phyloP scores from a whole-genome alignment of 1,139 yeast species.

The Candida freyschussii region DNA sequence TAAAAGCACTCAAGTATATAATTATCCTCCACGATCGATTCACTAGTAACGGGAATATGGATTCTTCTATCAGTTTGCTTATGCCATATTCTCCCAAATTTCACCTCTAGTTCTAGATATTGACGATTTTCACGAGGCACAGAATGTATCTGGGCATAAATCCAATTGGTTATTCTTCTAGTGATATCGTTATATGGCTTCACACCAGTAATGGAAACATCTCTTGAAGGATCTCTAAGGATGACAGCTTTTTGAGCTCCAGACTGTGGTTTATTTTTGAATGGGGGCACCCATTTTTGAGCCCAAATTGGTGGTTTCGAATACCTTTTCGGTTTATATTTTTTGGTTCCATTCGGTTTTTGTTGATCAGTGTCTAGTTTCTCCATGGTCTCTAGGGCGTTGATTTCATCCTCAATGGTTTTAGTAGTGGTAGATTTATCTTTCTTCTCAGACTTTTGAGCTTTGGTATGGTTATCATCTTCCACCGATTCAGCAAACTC shows the following conservation, averaged over 20 bases:
- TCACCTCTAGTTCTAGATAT: slow-evolving; percentile 74
- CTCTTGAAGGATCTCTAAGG: not conserved
- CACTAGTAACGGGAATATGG: slow-evolving; percentile 69
- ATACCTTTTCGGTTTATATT: slow-evolving; percentile 57
- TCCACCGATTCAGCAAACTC: slow-evolving; percentile 13
- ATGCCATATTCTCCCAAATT: slow-evolving; percentile 73
- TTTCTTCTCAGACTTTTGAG: slow-evolving; percentile 1
- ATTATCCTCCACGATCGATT: slow-evolving; percentile 55
- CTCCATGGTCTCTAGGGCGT: slow-evolving; percentile 3
- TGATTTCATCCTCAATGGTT: slow-evolving; percentile 9
- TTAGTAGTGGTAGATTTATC: slow-evolving; percentile 1
- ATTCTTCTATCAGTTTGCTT: slow-evolving; percentile 61
- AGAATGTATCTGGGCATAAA: slow-evolving; percentile 71
- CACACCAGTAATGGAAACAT: slow-evolving; percentile 22
- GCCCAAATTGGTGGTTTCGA: slow-evolving; percentile 79
- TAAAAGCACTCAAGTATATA: slow-evolving; percentile 55
- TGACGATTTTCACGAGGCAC: slow-evolving; percentile 56
- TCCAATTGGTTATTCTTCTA: slow-evolving; percentile 82
- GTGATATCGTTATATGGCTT: slow-evolving; percentile 79
- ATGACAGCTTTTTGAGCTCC: too few species aligned
- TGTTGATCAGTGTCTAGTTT: slow-evolving; percentile 1
- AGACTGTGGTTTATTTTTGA: slow-evolving; percentile 28
- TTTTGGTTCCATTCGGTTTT: not conserved
- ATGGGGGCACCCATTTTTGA: slow-evolving; percentile 58
- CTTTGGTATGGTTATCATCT: slow-evolving; percentile 2